Conservation (phyloP, 2,329 filamentous ascomycete species). For the Sclerotinia spermophila region DNA sequence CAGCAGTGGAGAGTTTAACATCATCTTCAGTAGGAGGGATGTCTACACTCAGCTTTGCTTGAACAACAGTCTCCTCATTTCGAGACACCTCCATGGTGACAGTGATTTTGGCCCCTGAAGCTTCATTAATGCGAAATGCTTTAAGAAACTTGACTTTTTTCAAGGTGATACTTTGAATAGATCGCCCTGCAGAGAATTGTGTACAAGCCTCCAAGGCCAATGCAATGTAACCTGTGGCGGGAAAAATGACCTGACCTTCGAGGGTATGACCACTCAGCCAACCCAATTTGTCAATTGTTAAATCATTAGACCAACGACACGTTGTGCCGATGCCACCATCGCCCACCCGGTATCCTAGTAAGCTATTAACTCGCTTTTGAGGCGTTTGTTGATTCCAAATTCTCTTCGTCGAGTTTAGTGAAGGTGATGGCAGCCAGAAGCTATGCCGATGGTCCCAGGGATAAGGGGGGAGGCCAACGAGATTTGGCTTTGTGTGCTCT, state of each 20-base stretch:
- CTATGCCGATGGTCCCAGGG: background rate
- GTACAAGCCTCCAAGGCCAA: conserved; percentile 45
- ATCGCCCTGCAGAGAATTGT: background rate
- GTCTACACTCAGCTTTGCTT: background rate
- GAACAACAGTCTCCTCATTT: background rate
- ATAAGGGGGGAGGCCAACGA: background rate
- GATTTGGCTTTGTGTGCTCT: background rate
- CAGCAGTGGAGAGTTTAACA: background rate
- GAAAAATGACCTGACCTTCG: conserved; percentile 39
- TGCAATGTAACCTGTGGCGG: conserved; percentile 46
- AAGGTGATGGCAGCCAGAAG: background rate
- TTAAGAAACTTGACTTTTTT: background rate
- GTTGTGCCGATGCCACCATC: background rate
- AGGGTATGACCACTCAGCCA: conserved; percentile 48
- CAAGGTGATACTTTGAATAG: background rate
- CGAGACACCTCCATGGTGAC: background rate
- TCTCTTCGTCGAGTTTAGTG: background rate
- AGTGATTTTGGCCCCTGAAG: background rate
- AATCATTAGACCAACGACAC: conserved; percentile 21
- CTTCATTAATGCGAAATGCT: background rate
- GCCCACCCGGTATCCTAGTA: background rate
- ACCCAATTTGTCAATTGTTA: conserved; percentile 35
- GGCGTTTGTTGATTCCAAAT: background rate
- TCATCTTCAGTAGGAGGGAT: background rate
- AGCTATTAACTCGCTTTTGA: background rate